A percentile compares a stretch with the other conserved stretches of the same genome.
These are phyloP conservation scores for Suillus spraguei DNA, from an alignment of 768 basidiomycete genomes.

Conservation along the genomic window DNA sequence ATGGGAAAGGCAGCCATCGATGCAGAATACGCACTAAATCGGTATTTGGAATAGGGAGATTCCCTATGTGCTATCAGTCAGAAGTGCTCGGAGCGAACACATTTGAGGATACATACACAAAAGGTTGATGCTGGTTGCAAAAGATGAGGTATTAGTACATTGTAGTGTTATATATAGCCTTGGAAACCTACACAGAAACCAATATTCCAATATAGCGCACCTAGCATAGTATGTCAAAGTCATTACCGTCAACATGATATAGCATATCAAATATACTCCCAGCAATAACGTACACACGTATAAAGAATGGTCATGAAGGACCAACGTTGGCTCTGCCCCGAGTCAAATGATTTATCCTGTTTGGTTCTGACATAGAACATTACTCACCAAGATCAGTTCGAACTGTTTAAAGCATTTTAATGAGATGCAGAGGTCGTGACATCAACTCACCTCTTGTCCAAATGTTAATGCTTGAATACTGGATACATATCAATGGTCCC, in stretches of 20 bases:
- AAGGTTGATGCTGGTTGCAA: background rate
- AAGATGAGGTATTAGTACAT: background rate
- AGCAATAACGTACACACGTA: background rate
- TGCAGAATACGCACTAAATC: background rate
- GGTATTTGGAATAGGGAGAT: background rate
- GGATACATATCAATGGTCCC: too few relatives aligned
- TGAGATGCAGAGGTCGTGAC: too few relatives aligned
- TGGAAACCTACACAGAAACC: background rate
- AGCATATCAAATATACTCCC: background rate
- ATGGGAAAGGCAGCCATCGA: too few relatives aligned
- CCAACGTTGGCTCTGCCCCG: background rate
- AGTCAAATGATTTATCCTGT: too few relatives aligned
- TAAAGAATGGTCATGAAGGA: background rate
- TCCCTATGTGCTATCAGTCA: background rate
- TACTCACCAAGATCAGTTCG: too few relatives aligned
- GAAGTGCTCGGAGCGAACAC: background rate
- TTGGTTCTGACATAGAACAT: too few relatives aligned
- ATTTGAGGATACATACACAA: background rate
- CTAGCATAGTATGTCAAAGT: too few relatives aligned
- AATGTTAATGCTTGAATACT: too few relatives aligned
- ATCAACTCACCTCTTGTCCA: too few relatives aligned
- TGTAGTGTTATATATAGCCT: background rate
- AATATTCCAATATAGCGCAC: background rate
- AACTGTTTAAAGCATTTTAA: too few relatives aligned
- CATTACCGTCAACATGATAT: background rate